A percentile compares a stretch with the other conserved stretches of the same genome.
These are phyloP conservation scores for Talaromyces sp. DNA, from an alignment of 2,329 filamentous ascomycete genomes.

Conservation along the genomic window DNA sequence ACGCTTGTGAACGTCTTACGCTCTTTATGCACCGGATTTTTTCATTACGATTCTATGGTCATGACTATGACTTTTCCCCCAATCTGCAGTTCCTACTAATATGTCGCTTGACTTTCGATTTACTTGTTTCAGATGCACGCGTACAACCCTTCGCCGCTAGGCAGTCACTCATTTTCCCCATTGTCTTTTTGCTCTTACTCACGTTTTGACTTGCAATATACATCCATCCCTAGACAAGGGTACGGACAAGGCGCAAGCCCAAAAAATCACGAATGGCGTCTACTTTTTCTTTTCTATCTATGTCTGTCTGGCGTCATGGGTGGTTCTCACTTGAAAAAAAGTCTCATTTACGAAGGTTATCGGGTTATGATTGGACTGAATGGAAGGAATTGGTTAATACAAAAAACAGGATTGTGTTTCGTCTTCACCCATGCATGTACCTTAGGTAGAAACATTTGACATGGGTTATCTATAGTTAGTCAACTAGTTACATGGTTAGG, in stretches of 20 bases:
- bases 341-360: neutral
- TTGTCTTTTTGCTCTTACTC: neutral
- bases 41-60: constrained; percentile 10
- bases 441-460: neutral
- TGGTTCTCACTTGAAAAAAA: neutral
- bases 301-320: neutral
- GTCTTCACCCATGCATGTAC: neutral
- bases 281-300: neutral
- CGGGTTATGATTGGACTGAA: neutral
- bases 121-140: neutral
- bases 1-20: constrained; percentile 12
- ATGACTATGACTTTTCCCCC: constrained; percentile 12
- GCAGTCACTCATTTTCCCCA: neutral
- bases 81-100: neutral
- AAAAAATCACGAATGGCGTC: constrained; percentile 1
- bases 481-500: neutral
- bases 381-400: neutral
- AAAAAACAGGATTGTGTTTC: neutral
- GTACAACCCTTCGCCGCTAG: neutral
- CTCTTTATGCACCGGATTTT: constrained; percentile 7
- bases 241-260: constrained; percentile 5
- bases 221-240: neutral
- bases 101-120: no score
- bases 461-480: neutral
- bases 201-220: constrained; percentile 2